These are phyloP conservation scores for Ophiocordyceps camponoti-saundersi DNA, from an alignment of 2,329 filamentous ascomycete species.

Conservation along the genomic window DNA sequence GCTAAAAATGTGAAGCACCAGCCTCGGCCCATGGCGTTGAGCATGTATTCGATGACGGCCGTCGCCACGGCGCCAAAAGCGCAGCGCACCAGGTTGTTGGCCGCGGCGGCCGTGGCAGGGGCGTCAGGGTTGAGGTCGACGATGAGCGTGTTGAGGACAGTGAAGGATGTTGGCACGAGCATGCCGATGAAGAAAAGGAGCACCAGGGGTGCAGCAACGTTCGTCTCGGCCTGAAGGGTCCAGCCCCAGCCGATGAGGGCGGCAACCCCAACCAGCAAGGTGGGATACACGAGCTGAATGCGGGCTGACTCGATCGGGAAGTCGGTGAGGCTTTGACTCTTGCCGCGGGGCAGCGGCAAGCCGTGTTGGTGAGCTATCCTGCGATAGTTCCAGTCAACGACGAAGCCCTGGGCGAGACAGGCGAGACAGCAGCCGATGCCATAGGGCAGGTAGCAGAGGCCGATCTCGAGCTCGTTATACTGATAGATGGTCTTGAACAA, in stretches of 20 bases:
- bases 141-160: constrained; percentile 43
- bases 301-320: constrained; percentile 40
- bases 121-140: constrained; percentile 45
- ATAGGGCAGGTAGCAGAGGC: constrained; percentile 37
- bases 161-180: constrained; percentile 43
- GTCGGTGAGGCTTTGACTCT: constrained; percentile 30
- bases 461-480: constrained; percentile 31
- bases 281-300: constrained; percentile 34
- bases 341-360: constrained; percentile 41
- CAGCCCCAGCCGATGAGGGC: constrained; percentile 40
- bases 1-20: constrained; percentile 47
- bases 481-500: constrained; percentile 33
- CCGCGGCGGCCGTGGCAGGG: constrained; percentile 44
- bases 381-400: constrained; percentile 53
- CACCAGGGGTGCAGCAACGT: constrained; percentile 36
- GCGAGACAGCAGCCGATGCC: constrained; percentile 31
- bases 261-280: constrained; percentile 34
- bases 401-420: constrained; percentile 36
- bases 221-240: constrained; percentile 32
- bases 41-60: constrained; percentile 41
- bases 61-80: constrained; percentile 40
- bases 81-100: constrained; percentile 48
- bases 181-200: constrained; percentile 40
- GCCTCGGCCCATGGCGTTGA: constrained; percentile 36
- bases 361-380: constrained; percentile 45